Base-by-base conservation (phyloP, 805 yeast genomes). In the Yamadazyma takamatsuzukensis region DNA sequence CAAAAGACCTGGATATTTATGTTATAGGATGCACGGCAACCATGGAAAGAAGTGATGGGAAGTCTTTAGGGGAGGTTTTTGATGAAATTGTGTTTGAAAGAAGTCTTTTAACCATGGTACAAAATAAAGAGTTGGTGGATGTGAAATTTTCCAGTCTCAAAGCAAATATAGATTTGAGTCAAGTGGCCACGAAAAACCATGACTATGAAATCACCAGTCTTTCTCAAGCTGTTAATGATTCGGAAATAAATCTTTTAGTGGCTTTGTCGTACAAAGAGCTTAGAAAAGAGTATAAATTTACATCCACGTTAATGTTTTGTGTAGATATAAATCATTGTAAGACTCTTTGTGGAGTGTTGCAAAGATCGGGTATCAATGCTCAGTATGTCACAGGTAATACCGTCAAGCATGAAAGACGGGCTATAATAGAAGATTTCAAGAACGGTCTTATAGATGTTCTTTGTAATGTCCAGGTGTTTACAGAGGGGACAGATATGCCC, bases 401-500 rank as follows among this genome's bases (percentile, higher is more conserved):
- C 1, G 64, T 64, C 4, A 56, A 61, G 13, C 49, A 52, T 5
- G 77, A 72, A 25, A 63, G 97, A 25, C 69, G 60, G 11, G 48
- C 54, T 2, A 64, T 77, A 43, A 56, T 88, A 2, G 55, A 61
- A 5, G 79, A 73, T 21, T 90, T 89, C 51, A 71, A 68, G 39
- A 45, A 58, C 0, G 88, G 93, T 0, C 51, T 68, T 11, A 66
- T 85, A 13, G 76, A 80, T 4, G 94, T 90, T 0, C 57, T 89
- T 18, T 72, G 93, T 61, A 90, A 90, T 50, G 93, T 95, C 53
- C 86, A 83, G 12, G 85, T 89, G 5, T 81, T 90, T 46, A 89
- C 96, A 0, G 97, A 89, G 54, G 97, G 97, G 0, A 87, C 97
- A 0, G 97, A 89, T 59, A 79, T 90, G 13, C 97, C 97, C 3